These are phyloP conservation scores for Wickerhamiella allomyrinae DNA, from an alignment of 805 yeast genomes.

Conservation along the genomic window DNA sequence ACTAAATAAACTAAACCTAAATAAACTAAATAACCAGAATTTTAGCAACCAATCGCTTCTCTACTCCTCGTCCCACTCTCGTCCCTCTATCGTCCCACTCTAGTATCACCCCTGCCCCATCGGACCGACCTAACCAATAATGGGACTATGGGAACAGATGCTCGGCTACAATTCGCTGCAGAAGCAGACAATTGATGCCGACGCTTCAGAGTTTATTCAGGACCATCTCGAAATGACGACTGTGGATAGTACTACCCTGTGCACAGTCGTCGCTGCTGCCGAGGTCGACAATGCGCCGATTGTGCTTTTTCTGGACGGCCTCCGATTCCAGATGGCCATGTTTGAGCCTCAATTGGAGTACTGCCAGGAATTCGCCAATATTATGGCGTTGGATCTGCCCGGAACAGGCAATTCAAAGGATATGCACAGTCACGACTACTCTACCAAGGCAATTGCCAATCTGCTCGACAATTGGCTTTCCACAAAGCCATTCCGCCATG, in stretches of 20 bases:
- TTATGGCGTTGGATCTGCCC: background rate
- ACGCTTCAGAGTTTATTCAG: background rate
- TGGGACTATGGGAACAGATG: background rate
- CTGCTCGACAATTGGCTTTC: background rate
- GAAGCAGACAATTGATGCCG: background rate
- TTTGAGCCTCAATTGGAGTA: background rate
- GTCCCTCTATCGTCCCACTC: too few species aligned
- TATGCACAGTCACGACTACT: background rate
- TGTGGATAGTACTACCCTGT: background rate
- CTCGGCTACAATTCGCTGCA: background rate
- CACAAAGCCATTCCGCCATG: background rate
- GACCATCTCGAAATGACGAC: background rate
- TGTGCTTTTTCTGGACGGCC: background rate
- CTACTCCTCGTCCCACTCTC: too few species aligned
- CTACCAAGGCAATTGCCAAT: background rate
- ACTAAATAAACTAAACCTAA: too few species aligned
- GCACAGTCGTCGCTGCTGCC: background rate
- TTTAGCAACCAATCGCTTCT: too few species aligned
- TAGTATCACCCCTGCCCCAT: too few species aligned
- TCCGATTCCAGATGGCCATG: background rate
- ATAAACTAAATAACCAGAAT: too few species aligned
- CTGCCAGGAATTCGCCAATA: background rate
- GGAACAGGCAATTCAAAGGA: background rate
- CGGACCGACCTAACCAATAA: background rate
- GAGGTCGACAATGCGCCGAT: background rate